These are phyloP conservation scores for Tilletiopsis washingtonensis DNA, from an alignment of 1,284 basidiomycete species.

Conservation along the genomic window DNA sequence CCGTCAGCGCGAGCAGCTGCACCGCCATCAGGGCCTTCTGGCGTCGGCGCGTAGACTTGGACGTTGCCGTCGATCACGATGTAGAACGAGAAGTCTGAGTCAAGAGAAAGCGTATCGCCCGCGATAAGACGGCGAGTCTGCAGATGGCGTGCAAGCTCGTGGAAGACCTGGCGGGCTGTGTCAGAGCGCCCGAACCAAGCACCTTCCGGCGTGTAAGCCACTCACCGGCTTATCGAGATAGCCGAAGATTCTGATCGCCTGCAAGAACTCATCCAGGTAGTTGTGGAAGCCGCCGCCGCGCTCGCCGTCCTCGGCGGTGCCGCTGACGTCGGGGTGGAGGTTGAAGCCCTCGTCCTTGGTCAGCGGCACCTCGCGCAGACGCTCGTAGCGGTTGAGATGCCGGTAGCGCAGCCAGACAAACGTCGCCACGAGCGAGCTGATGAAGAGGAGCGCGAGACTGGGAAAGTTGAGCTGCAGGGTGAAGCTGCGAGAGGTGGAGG, in stretches of 20 bases:
- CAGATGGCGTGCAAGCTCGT: slow-evolving; percentile 44
- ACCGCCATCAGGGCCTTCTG: slow-evolving; percentile 2
- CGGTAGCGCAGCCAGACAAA: slow-evolving; percentile 49
- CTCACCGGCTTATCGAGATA: slow-evolving; percentile 44
- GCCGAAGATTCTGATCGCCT: slow-evolving; percentile 46
- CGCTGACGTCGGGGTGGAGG: slow-evolving; percentile 38
- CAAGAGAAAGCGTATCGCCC: slow-evolving; percentile 39
- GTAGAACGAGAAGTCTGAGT: slow-evolving; percentile 43
- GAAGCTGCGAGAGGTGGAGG: slow-evolving; percentile 40
- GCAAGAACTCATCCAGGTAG: slow-evolving; percentile 46
- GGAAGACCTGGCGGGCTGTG: slow-evolving; percentile 40
- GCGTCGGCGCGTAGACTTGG: slow-evolving; percentile 41
- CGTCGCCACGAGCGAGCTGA: slow-evolving; percentile 19
- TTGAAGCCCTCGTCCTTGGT: slow-evolving; percentile 41
- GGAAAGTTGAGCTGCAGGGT: slow-evolving; percentile 45
- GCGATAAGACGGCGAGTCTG: slow-evolving; percentile 43
- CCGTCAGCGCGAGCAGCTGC: background rate
- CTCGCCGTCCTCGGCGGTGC: slow-evolving; percentile 27
- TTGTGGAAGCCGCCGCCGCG: slow-evolving; percentile 36
- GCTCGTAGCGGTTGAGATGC: slow-evolving; percentile 43
- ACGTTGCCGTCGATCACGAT: slow-evolving; percentile 46
- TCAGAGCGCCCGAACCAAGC: too few relatives aligned
- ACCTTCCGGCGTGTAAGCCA: too few relatives aligned
- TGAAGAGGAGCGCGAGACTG: slow-evolving; percentile 29
- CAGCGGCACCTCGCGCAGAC: slow-evolving; percentile 39